phyloP scores from a whole-genome alignment of 2,329 filamentous ascomycete species.

The Eutypella sp. region DNA sequence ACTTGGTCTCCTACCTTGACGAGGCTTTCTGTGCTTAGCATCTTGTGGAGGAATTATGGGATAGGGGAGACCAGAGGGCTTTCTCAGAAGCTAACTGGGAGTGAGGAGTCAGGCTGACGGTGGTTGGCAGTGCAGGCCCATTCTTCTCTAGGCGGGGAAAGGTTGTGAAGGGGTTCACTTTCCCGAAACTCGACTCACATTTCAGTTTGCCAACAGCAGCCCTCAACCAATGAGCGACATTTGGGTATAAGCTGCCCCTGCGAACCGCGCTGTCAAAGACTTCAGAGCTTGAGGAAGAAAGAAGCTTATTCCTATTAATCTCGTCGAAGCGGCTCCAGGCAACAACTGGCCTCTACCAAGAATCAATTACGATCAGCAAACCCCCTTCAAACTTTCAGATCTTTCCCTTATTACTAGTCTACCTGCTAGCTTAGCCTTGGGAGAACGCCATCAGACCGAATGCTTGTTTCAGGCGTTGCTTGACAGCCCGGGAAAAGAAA shows the following conservation, averaged over 20 bases:
- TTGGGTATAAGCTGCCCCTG: conserved; percentile 17
- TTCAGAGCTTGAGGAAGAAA: conserved; percentile 20
- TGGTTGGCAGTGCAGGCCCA: not conserved
- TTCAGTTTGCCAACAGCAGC: conserved; percentile 26
- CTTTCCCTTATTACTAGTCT: conserved; percentile 12
- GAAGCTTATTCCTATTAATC: conserved; percentile 26
- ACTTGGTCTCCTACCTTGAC: too few species aligned
- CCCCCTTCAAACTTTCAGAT: conserved; percentile 13
- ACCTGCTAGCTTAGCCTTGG: conserved; percentile 11
- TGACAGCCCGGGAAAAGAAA: conserved; percentile 8
- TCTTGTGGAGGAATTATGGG: not conserved
- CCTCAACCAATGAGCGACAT: conserved; percentile 24
- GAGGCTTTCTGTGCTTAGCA: too few species aligned
- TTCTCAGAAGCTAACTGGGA: conserved; percentile 1
- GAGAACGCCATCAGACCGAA: conserved; percentile 9
- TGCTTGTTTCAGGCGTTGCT: conserved; percentile 22
- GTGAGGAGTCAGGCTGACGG: not conserved
- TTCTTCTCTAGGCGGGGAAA: conserved; percentile 14
- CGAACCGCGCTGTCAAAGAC: conserved; percentile 26
- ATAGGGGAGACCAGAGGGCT: not conserved
- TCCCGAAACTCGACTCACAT: conserved; percentile 32
- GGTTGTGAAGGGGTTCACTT: conserved; percentile 23
- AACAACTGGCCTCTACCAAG: conserved; percentile 17
- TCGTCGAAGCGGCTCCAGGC: conserved; percentile 15
- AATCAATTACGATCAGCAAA: conserved; percentile 12